phyloP scores from a whole-genome alignment of 805 yeast genomes.

The Kregervanrija pseudodelftensis region DNA sequence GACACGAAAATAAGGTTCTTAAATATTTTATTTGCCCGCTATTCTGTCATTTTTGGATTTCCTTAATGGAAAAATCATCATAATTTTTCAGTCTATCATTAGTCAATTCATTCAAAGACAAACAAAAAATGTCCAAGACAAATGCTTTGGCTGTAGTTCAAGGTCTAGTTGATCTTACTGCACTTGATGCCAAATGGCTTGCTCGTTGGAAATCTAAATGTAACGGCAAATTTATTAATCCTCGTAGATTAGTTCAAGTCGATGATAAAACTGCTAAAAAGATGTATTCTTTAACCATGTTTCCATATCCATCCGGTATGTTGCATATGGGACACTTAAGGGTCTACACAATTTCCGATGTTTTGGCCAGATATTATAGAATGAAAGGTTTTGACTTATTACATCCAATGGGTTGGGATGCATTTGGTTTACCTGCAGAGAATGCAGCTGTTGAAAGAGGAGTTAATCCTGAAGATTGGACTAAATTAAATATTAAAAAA shows the following conservation, averaged over 20 bases:
- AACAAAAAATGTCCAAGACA: background rate
- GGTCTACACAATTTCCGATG: slow-evolving; percentile 88
- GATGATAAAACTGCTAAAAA: slow-evolving; percentile 13
- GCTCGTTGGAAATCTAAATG: slow-evolving; percentile 35
- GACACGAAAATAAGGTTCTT: too few relatives aligned
- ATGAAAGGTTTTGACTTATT: slow-evolving; percentile 71
- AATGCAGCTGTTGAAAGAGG: slow-evolving; percentile 91
- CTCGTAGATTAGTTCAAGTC: slow-evolving; percentile 16
- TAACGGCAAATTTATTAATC: slow-evolving; percentile 22
- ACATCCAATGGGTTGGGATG: slow-evolving; percentile 99
- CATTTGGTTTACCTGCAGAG: slow-evolving; percentile 97
- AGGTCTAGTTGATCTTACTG: slow-evolving; percentile 16
- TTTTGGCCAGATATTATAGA: slow-evolving; percentile 68
- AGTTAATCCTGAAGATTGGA: slow-evolving; percentile 79
- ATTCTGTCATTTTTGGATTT: too few relatives aligned
- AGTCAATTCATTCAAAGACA: too few relatives aligned
- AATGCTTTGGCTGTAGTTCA: slow-evolving; percentile 6
- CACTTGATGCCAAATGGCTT: slow-evolving; percentile 49
- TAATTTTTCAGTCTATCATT: too few relatives aligned
- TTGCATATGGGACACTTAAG: slow-evolving; percentile 92
- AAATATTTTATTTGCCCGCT: too few relatives aligned
- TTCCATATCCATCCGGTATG: slow-evolving; percentile 93
- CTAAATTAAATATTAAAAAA: slow-evolving; percentile 64
- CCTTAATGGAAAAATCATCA: too few relatives aligned
- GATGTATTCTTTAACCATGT: slow-evolving; percentile 75